Percentiles rank a stretch among this genome's conserved stretches.
These are phyloP conservation scores for Vicia faba DNA, from an alignment of 306 rosid species.

Conservation along the genomic window DNA sequence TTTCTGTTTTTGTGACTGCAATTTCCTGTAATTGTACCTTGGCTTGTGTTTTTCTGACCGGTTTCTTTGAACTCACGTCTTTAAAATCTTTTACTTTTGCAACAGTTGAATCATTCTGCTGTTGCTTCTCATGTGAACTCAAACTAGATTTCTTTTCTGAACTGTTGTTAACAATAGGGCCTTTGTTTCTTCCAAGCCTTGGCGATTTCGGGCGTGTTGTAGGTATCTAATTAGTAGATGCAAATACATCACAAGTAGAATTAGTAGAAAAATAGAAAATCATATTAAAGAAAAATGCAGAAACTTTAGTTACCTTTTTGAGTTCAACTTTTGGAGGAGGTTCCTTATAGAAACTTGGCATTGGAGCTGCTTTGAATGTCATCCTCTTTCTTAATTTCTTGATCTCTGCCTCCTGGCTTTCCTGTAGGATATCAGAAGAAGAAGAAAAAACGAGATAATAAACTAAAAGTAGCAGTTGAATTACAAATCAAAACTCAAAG, in stretches of 20 bases:
- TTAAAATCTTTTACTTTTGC: slow-evolving; percentile 46
- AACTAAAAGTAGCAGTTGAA: slow-evolving; percentile 11
- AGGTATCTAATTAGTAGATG: slow-evolving; percentile 62
- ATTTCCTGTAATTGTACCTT: slow-evolving; percentile 52
- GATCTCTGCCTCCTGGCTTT: slow-evolving; percentile 83
- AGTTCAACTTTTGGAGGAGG: slow-evolving; percentile 87
- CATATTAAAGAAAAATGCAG: too few relatives aligned
- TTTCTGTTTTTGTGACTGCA: slow-evolving; percentile 43
- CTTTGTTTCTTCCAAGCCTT: slow-evolving; percentile 83
- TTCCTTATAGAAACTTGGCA: slow-evolving; percentile 95
- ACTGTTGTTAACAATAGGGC: slow-evolving; percentile 45
- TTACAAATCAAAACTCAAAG: slow-evolving; percentile 5
- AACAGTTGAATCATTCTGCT: slow-evolving; percentile 8
- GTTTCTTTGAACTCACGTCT: slow-evolving; percentile 58
- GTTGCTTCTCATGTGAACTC: background rate
- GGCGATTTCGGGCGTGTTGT: slow-evolving; percentile 93
- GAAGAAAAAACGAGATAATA: background rate
- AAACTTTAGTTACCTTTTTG: slow-evolving; percentile 62
- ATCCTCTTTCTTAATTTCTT: slow-evolving; percentile 78
- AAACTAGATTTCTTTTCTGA: slow-evolving; percentile 54
- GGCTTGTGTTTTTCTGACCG: slow-evolving; percentile 51
- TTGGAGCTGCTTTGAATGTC: slow-evolving; percentile 87
- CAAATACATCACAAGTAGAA: slow-evolving; percentile 1
- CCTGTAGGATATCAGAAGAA: slow-evolving; percentile 50
- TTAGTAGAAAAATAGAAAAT: too few relatives aligned